A percentile compares a stretch with the other conserved stretches of the same genome.
phyloP scores from a whole-genome alignment of 2,329 filamentous ascomycete genomes.

The Fusarium globosum region DNA sequence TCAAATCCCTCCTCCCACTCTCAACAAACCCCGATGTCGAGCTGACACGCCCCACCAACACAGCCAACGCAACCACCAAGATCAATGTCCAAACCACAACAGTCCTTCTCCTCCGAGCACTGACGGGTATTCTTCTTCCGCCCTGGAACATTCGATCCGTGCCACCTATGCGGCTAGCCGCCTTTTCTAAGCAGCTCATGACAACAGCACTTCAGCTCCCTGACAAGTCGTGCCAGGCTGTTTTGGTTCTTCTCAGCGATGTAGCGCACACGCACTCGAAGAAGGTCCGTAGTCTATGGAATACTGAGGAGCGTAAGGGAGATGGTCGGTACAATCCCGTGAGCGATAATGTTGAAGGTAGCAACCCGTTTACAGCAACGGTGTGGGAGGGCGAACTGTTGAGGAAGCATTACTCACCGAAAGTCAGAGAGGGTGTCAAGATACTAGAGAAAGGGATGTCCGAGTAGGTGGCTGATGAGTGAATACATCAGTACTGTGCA shows the following conservation, averaged over 20 bases:
- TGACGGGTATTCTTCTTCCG: conserved; percentile 84
- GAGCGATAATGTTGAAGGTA: conserved; percentile 80
- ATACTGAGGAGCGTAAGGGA: conserved; percentile 91
- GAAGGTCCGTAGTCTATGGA: conserved; percentile 89
- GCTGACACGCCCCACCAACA: conserved; percentile 64
- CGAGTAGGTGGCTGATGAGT: conserved; percentile 36
- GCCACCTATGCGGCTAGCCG: conserved; percentile 86
- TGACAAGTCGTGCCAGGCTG: conserved; percentile 86
- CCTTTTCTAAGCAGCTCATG: conserved; percentile 93
- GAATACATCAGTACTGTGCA: conserved; percentile 6
- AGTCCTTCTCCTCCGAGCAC: conserved; percentile 87
- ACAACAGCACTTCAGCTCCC: conserved; percentile 85
- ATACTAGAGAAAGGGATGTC: conserved; percentile 74
- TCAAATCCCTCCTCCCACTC: conserved; percentile 82
- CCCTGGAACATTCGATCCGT: conserved; percentile 77
- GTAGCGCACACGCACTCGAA: conserved; percentile 84
- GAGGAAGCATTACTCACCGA: conserved; percentile 85
- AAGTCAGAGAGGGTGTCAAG: conserved; percentile 80
- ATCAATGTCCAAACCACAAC: conserved; percentile 96
- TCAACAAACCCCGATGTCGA: conserved; percentile 89
- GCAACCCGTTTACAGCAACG: conserved; percentile 90
- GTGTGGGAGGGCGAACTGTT: conserved; percentile 95
- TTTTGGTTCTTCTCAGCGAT: conserved; percentile 80
- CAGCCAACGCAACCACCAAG: conserved; percentile 64
- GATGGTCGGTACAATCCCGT: conserved; percentile 86